These are phyloP conservation scores for Astragalus membranaceus DNA, from an alignment of 306 rosid genomes.

Conservation along the genomic window DNA sequence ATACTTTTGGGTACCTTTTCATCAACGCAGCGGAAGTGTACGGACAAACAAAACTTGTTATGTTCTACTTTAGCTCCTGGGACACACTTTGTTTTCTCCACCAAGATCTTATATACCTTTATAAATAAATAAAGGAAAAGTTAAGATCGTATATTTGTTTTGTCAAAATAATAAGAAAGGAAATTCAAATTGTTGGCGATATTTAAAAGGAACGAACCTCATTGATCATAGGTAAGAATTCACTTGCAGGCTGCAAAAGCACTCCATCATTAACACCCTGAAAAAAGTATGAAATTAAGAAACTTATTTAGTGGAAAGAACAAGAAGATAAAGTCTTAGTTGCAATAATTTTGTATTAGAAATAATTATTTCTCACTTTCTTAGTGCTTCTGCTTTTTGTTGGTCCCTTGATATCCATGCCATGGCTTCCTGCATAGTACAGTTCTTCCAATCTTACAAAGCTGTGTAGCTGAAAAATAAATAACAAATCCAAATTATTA, in stretches of 20 bases:
- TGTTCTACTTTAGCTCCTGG: constrained; percentile 78
- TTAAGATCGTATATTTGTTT: background rate
- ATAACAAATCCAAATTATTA: background rate
- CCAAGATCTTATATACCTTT: constrained; percentile 60
- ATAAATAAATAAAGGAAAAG: background rate
- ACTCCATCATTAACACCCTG: constrained; percentile 54
- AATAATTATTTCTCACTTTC: constrained; percentile 38
- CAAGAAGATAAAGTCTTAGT: background rate
- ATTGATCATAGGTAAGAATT: constrained; percentile 73
- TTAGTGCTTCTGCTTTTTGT: constrained; percentile 36
- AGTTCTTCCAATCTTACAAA: constrained; percentile 73
- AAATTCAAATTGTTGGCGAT: background rate
- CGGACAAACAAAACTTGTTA: constrained; percentile 84
- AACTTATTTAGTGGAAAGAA: background rate
- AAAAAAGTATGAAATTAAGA: constrained; percentile 4
- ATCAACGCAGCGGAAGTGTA: constrained; percentile 90
- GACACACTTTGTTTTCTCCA: constrained; percentile 63
- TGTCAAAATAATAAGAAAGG: background rate
- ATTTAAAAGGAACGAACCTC: constrained; percentile 47
- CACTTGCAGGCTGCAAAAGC: constrained; percentile 68
- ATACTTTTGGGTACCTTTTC: constrained; percentile 55
- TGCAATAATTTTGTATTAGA: constrained; percentile 4
- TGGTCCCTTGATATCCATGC: constrained; percentile 98
- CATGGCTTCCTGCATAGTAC: constrained; percentile 95
- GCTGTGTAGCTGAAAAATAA: constrained; percentile 50